Evolutionary conservation across 306 rosid genomes (phyloP).

Genomic region (Chamaecrista fasciculata): DNA sequence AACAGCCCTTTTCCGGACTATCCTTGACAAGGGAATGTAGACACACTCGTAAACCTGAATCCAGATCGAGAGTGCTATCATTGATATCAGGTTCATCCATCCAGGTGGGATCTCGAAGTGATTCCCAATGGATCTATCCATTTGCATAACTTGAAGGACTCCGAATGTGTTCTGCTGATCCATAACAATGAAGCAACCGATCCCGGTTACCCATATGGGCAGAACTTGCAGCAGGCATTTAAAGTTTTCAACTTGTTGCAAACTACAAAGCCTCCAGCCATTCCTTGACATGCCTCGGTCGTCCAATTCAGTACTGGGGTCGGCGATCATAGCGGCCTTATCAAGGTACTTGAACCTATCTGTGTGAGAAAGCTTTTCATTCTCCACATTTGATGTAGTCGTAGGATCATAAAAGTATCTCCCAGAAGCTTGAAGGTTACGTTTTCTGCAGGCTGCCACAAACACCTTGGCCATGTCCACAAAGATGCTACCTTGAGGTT

Average conservation of each 20-base stretch:
- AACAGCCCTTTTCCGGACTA: slow-evolving; percentile 11
- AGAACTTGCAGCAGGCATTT: slow-evolving; percentile 63
- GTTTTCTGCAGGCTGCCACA: slow-evolving; percentile 54
- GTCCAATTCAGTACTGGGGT: slow-evolving; percentile 44
- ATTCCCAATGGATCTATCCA: slow-evolving; percentile 49
- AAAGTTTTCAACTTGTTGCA: slow-evolving; percentile 73
- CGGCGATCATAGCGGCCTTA: slow-evolving; percentile 56
- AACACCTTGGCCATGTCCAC: slow-evolving; percentile 56
- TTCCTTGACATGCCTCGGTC: slow-evolving; percentile 43
- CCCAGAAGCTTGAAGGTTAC: not conserved
- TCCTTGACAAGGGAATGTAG: slow-evolving; percentile 39
- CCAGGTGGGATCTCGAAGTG: slow-evolving; percentile 73
- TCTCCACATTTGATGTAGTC: not conserved
- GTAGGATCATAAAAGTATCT: slow-evolving; percentile 44
- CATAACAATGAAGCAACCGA: slow-evolving; percentile 54
- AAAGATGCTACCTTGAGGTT: slow-evolving; percentile 68
- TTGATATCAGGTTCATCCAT: slow-evolving; percentile 55
- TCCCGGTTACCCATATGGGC: slow-evolving; percentile 71
- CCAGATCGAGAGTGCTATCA: slow-evolving; percentile 80
- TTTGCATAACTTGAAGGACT: slow-evolving; percentile 64
- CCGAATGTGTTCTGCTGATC: slow-evolving; percentile 73
- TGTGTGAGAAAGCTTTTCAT: slow-evolving; percentile 37
- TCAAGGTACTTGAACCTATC: slow-evolving; percentile 60
- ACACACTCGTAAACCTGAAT: slow-evolving; percentile 57
- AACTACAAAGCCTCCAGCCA: slow-evolving; percentile 65